These are phyloP conservation scores for Vitis labrusca DNA, from an alignment of 164 flowering plant species.

Conservation along the genomic window DNA sequence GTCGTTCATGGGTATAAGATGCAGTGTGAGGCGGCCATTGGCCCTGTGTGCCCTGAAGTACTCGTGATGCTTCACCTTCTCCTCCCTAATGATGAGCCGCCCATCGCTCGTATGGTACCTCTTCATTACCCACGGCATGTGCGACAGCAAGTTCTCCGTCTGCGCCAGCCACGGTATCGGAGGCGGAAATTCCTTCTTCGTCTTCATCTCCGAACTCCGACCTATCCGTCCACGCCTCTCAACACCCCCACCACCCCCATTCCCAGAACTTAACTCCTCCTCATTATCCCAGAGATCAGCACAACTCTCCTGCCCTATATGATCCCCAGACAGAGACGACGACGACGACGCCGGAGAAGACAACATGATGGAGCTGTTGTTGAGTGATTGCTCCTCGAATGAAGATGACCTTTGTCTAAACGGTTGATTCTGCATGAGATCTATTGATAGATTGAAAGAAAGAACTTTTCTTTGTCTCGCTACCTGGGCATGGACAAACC, in stretches of 20 bases:
- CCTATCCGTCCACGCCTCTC: neutral
- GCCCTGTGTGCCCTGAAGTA: constrained; percentile 36
- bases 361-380: neutral
- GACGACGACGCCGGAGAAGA: neutral
- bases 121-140: constrained; percentile 41
- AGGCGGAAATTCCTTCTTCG: constrained; percentile 33
- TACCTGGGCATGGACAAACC: no score
- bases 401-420: neutral
- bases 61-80: constrained; percentile 40
- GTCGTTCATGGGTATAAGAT: constrained; percentile 32
- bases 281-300: constrained; percentile 14
- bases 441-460: no score
- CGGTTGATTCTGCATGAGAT: no score
- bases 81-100: constrained; percentile 39
- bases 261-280: neutral
- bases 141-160: constrained; percentile 34
- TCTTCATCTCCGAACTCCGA: neutral
- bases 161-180: constrained; percentile 34
- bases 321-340: constrained; percentile 19
- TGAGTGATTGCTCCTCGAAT: neutral
- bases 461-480: no score
- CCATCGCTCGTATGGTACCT: constrained; percentile 37
- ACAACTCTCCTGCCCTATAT: constrained; percentile 35
- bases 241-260: neutral
- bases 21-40: constrained; percentile 40